Conservation (phyloP, 495 filamentous ascomycete genomes). For the Neurospora sublineolata region DNA sequence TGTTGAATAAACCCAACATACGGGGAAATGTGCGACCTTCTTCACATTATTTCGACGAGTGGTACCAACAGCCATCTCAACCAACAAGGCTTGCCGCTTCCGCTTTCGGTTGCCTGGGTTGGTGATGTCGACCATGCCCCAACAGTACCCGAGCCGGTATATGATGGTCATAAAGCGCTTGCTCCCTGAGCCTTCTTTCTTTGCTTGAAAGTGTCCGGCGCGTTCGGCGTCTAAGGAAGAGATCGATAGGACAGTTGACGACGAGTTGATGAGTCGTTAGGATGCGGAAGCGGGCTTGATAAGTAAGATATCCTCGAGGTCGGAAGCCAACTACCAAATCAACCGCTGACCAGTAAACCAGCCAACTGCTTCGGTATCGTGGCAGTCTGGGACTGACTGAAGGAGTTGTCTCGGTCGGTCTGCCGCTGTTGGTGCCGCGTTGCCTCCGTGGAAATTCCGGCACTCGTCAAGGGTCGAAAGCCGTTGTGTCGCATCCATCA, state of each 20-base stretch:
- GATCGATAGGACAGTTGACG: neutral
- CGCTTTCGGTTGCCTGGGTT: neutral
- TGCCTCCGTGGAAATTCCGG: neutral
- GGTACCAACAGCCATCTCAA: neutral
- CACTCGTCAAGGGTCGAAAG: neutral
- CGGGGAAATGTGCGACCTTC: neutral
- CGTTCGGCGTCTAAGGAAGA: neutral
- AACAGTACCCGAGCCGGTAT: neutral
- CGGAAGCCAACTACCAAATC: neutral
- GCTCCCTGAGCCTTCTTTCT: neutral
- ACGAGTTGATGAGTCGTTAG: neutral
- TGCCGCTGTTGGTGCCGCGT: neutral
- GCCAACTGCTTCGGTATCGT: neutral
- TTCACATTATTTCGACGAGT: neutral
- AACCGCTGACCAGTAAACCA: neutral
- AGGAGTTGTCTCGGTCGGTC: neutral
- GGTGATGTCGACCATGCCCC: neutral
- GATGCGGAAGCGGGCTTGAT: neutral
- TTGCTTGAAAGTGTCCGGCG: neutral
- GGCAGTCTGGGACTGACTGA: neutral
- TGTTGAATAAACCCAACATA: neutral
- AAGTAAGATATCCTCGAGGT: neutral
- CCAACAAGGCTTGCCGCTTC: neutral
- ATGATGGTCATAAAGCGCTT: neutral
- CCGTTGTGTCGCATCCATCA: neutral